Evolutionary conservation across 208 protist species (phyloP), one percentile per base, ranked within the genome.

Genomic region (Trichomonas vaginalis): DNA sequence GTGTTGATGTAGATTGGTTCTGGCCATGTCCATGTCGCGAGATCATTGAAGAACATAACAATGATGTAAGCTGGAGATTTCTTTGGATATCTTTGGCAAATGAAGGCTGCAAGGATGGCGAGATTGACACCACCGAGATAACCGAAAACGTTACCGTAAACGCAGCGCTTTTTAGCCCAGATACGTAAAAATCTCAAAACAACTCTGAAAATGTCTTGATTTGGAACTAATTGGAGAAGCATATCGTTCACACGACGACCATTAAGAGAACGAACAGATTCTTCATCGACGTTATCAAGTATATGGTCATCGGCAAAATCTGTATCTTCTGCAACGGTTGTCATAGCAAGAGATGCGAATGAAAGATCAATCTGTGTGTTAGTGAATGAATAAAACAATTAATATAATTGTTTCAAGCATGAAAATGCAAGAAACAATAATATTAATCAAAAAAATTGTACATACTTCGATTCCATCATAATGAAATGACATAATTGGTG

Each of bases 401-500:
- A n/a, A n/a, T n/a, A n/a, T n/a, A n/a, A n/a, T 82, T 82, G 62
- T n/a, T n/a, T 32, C 32, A n/a, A 32, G 32, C 32, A n/a, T 32
- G 62, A 32, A 82, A n/a, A 32, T 32, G 32, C 62, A 32, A 32
- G 62, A n/a, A 82, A n/a, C 32, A 32, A 32, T n/a, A 82, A n/a
- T n/a, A n/a, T n/a, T n/a, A n/a, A n/a, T n/a, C n/a, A 37, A 23
- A 62, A 86, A 96, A 45, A 17, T 14, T 27, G 80, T 15, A 79
- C 80, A 51, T 15, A 96, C 46, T 42, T 96, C 49, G 21, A 96
- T 96, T 39, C 80, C 79, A 45, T 96, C 27, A 32, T 82, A 96
- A 4, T 70, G 8, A 21, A 96, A 45, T 15, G 48, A 82, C 3
- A 96, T 82, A 27, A 96, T 37, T 47, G 95, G 95, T 32, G 80